Evolutionary conservation across 352 stramenopile genomes (phyloP).

Genomic region (Globisporangium cystogenes): DNA sequence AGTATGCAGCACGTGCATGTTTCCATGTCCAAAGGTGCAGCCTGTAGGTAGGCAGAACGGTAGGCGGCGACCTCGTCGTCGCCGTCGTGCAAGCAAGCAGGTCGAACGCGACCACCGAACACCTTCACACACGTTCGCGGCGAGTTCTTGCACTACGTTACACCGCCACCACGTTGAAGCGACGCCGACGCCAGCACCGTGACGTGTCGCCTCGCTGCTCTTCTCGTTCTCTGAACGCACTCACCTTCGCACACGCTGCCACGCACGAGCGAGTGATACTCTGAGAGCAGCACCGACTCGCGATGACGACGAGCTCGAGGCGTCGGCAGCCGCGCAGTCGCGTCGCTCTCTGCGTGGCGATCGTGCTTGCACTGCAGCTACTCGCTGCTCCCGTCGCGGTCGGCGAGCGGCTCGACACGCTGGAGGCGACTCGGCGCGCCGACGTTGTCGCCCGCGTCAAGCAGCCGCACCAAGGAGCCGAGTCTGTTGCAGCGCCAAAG

Average conservation of each 20-base stretch:
- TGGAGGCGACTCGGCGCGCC: background rate
- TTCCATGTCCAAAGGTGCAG: background rate
- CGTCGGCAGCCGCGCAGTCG: too few relatives aligned
- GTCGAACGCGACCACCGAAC: too few relatives aligned
- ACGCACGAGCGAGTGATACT: too few relatives aligned
- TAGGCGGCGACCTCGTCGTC: too few relatives aligned
- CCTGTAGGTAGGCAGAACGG: background rate
- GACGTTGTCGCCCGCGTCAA: background rate
- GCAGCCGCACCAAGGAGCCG: background rate
- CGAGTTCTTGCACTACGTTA: too few relatives aligned
- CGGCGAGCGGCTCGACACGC: background rate
- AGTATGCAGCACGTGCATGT: background rate
- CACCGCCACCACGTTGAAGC: too few relatives aligned
- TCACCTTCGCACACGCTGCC: too few relatives aligned
- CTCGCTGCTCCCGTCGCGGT: background rate
- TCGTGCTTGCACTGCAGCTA: background rate
- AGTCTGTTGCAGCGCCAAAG: background rate
- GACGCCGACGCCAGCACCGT: too few relatives aligned
- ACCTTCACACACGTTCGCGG: too few relatives aligned
- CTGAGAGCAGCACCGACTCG: background rate
- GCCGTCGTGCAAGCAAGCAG: too few relatives aligned
- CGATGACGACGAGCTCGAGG: background rate
- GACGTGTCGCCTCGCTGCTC: too few relatives aligned
- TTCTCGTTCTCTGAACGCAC: too few relatives aligned
- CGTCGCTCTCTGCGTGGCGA: background rate